Conservation (phyloP, 1,284 basidiomycete genomes). For the Pisolithus thermaeus region DNA sequence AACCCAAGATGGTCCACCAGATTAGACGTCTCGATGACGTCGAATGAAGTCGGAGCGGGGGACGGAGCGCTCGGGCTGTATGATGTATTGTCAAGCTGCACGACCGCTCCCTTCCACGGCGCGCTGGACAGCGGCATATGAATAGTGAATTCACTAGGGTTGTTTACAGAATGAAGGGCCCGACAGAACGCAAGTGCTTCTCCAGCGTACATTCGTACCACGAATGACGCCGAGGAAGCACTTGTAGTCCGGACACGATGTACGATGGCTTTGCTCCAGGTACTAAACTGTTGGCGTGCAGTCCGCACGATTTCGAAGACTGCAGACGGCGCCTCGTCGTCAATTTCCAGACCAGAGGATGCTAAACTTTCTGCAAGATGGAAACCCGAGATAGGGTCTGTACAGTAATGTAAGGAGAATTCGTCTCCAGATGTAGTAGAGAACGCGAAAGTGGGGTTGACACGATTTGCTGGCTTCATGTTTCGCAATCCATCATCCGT, state of each 20-base stretch:
- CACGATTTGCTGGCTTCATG: constrained; percentile 2
- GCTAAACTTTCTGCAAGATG: constrained; percentile 23
- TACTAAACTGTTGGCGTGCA: constrained; percentile 18
- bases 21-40: constrained; percentile 53
- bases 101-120: constrained; percentile 31
- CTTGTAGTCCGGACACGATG: constrained; percentile 6
- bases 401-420: constrained; percentile 43
- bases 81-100: constrained; percentile 31
- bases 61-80: constrained; percentile 22
- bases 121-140: constrained; percentile 27
- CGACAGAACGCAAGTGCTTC: constrained; percentile 27
- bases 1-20: constrained; percentile 45
- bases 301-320: constrained; percentile 12
- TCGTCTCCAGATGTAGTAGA: constrained; percentile 33
- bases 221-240: constrained; percentile 5
- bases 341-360: neutral
- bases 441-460: constrained; percentile 48
- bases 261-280: constrained; percentile 20
- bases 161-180: constrained; percentile 20
- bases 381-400: constrained; percentile 41
- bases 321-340: neutral
- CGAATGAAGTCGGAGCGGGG: constrained; percentile 37
- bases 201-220: constrained; percentile 28
- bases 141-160: constrained; percentile 8
- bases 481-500: constrained; percentile 21